Conservation (phyloP, 768 basidiomycete genomes). For the Xerocomellus dryophilus region DNA sequence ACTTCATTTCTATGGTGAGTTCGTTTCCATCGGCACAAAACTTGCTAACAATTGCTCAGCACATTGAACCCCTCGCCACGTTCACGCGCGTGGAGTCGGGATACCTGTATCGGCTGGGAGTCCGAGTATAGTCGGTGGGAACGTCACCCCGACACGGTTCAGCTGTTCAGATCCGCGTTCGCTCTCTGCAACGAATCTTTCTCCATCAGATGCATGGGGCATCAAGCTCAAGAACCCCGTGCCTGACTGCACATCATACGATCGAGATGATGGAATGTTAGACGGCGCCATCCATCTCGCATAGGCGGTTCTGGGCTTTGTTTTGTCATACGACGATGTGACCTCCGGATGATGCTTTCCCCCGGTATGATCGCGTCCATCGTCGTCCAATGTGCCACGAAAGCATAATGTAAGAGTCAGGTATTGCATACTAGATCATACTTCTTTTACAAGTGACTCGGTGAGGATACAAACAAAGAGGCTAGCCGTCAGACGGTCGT, state of each 20-base stretch:
- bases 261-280: neutral
- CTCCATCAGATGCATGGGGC: neutral
- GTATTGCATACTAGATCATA: too few relatives aligned
- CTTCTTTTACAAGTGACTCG: too few relatives aligned
- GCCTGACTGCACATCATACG: neutral
- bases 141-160: neutral
- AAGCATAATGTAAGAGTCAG: neutral
- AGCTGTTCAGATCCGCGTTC: neutral
- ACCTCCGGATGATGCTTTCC: neutral
- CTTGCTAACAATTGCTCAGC: neutral
- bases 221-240: too few relatives aligned
- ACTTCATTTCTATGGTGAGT: too few relatives aligned
- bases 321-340: neutral
- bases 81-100: neutral
- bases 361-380: neutral
- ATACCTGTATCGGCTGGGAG: neutral
- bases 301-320: neutral
- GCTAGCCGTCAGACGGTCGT: too few relatives aligned
- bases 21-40: too few relatives aligned
- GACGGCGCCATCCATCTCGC: neutral
- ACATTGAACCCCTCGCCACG: neutral
- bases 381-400: neutral
- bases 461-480: too few relatives aligned
- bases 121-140: neutral
- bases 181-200: neutral